Conservation (phyloP, 2,329 filamentous ascomycete species). For the Clarireedia paspali region DNA sequence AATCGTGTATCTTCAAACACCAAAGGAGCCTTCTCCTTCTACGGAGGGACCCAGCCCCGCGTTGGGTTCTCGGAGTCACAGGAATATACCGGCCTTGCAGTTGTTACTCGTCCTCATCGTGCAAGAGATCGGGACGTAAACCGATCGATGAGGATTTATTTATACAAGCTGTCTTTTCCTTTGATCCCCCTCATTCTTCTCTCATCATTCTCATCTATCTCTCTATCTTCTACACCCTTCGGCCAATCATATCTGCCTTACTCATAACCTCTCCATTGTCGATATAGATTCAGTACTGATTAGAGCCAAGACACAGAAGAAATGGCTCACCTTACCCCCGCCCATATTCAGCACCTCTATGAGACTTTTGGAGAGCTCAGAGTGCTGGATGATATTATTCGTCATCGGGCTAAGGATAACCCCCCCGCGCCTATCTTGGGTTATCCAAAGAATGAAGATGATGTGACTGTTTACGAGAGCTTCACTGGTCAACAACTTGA, state of each 20-base stretch:
- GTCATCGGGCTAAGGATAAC: slow-evolving; percentile 13
- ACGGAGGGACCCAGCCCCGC: no score
- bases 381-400: slow-evolving; percentile 17
- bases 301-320: not conserved
- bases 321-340: slow-evolving; percentile 11
- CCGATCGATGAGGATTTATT: no score
- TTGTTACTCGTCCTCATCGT: no score
- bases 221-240: not conserved
- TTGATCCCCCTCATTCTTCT: not conserved
- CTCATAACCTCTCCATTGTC: not conserved
- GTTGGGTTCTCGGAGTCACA: no score
- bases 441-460: slow-evolving; percentile 15
- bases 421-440: slow-evolving; percentile 15
- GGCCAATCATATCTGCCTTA: not conserved
- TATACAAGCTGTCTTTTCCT: not conserved
- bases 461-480: slow-evolving; percentile 17
- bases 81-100: no score
- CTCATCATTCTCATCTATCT: not conserved
- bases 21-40: no score
- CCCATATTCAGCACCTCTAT: slow-evolving; percentile 10
- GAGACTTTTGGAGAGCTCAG: slow-evolving; percentile 11
- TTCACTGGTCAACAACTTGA: slow-evolving; percentile 17
- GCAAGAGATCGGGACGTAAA: no score
- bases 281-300: not conserved
- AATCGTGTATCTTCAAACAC: no score